These are phyloP conservation scores for Phaeoacremonium minimum DNA, from an alignment of 2,329 filamentous ascomycete species.

Conservation along the genomic window DNA sequence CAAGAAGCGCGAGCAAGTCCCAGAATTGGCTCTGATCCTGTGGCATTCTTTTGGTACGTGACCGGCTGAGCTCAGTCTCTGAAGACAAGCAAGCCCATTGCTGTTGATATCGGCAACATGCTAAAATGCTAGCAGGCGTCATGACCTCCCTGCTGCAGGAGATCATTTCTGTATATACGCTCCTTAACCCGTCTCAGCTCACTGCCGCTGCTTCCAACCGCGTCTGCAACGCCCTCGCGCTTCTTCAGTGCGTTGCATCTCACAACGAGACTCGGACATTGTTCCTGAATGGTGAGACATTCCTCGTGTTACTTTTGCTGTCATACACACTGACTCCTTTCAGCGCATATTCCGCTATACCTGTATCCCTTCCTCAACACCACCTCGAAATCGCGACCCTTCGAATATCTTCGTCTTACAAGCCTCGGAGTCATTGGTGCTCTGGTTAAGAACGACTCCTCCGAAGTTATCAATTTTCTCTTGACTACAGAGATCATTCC, in stretches of 20 bases:
- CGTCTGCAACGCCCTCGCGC: slow-evolving; percentile 92
- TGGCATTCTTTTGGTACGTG: slow-evolving; percentile 95
- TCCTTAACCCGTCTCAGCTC: slow-evolving; percentile 93
- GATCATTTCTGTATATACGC: slow-evolving; percentile 97
- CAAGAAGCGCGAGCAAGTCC: slow-evolving; percentile 98
- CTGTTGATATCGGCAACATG: too few species aligned
- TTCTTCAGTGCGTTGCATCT: slow-evolving; percentile 94
- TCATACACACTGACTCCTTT: slow-evolving; percentile 1
- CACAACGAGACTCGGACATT: slow-evolving; percentile 94
- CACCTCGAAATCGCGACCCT: slow-evolving; percentile 94
- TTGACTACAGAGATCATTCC: slow-evolving; percentile 98
- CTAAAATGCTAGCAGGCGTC: slow-evolving; percentile 76
- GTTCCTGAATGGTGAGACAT: slow-evolving; percentile 93
- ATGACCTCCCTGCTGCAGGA: slow-evolving; percentile 98
- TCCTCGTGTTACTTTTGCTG: slow-evolving; percentile 19
- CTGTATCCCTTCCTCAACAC: slow-evolving; percentile 98
- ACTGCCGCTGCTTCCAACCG: slow-evolving; percentile 96
- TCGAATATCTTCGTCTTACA: slow-evolving; percentile 94
- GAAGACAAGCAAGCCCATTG: too few species aligned
- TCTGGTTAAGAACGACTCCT: slow-evolving; percentile 97
- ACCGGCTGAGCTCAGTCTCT: too few species aligned
- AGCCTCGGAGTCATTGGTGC: slow-evolving; percentile 96
- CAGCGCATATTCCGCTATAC: slow-evolving; percentile 95
- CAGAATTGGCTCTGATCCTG: slow-evolving; percentile 89
- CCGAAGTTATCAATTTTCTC: slow-evolving; percentile 98